These are phyloP conservation scores for Amanita fuliginea DNA, from an alignment of 768 basidiomycete species.

Conservation along the genomic window DNA sequence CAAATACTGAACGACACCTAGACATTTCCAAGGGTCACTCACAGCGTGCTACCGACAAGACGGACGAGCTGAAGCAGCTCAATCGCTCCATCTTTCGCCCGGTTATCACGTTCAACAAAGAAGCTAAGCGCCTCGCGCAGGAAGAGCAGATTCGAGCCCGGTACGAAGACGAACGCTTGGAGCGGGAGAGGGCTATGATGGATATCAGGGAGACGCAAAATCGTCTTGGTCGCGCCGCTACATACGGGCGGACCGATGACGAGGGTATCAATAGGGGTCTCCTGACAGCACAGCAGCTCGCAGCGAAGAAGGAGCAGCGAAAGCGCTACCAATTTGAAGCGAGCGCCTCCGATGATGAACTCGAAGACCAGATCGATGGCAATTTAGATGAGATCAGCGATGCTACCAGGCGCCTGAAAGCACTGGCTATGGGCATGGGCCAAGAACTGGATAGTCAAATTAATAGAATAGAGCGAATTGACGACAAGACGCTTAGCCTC, in stretches of 20 bases:
- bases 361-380: slow-evolving; percentile 89
- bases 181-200: slow-evolving; percentile 76
- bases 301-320: slow-evolving; percentile 55
- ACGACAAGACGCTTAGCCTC: slow-evolving; percentile 64
- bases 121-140: slow-evolving; percentile 77
- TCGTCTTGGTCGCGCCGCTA: slow-evolving; percentile 65
- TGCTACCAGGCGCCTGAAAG: slow-evolving; percentile 68
- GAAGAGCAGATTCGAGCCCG: slow-evolving; percentile 77
- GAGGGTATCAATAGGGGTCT: slow-evolving; percentile 34
- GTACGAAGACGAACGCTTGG: slow-evolving; percentile 76
- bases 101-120: slow-evolving; percentile 88
- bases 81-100: slow-evolving; percentile 94
- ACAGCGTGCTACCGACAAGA: slow-evolving; percentile 82
- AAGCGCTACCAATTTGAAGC: slow-evolving; percentile 88
- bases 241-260: slow-evolving; percentile 44
- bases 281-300: slow-evolving; percentile 39
- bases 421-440: slow-evolving; percentile 72
- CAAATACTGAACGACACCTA: slow-evolving; percentile 90
- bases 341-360: slow-evolving; percentile 81
- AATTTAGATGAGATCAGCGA: slow-evolving; percentile 83
- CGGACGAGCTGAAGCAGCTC: slow-evolving; percentile 86
- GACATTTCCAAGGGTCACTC: slow-evolving; percentile 88
- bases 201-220: slow-evolving; percentile 84
- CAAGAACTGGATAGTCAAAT: slow-evolving; percentile 88
- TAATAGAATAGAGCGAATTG: slow-evolving; percentile 61